Evolutionary conservation across 1,139 yeast species (phyloP).

Genomic region (Sugiyamaella paludigena): DNA sequence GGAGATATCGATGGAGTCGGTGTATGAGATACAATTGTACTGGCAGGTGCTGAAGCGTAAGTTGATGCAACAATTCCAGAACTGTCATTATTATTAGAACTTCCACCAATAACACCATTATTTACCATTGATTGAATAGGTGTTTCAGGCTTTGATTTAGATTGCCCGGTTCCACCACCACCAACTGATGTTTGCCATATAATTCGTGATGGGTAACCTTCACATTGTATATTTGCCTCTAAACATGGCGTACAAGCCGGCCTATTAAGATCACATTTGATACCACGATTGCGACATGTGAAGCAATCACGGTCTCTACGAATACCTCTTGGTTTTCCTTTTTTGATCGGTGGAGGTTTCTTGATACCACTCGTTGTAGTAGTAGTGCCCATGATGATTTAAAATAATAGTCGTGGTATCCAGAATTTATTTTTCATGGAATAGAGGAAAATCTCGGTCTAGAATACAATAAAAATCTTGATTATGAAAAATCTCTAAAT

Average conservation of each 20-base stretch:
- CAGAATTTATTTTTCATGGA: too few species aligned
- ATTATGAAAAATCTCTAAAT: too few species aligned
- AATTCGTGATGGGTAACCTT: slow-evolving; percentile 26
- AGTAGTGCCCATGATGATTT: too few species aligned
- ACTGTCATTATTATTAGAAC: too few species aligned
- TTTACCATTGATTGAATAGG: too few species aligned
- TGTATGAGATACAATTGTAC: background rate
- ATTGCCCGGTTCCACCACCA: slow-evolving; percentile 3
- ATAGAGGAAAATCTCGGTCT: too few species aligned
- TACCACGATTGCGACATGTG: slow-evolving; percentile 25
- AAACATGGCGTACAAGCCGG: slow-evolving; percentile 27
- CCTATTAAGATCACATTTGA: slow-evolving; percentile 29
- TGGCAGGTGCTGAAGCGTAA: background rate
- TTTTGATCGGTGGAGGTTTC: slow-evolving; percentile 10
- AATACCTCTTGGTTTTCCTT: slow-evolving; percentile 28
- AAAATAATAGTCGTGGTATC: too few species aligned
- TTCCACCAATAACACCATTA: too few species aligned
- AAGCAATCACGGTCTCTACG: slow-evolving; percentile 29
- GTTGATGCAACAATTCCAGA: too few species aligned
- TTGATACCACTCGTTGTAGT: background rate
- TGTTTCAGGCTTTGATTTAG: background rate
- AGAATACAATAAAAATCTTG: too few species aligned
- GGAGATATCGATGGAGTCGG: slow-evolving; percentile 6
- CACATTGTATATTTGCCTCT: slow-evolving; percentile 23
- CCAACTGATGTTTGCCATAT: slow-evolving; percentile 20